Evolutionary conservation across 2,329 filamentous ascomycete species (phyloP).

Genomic region (Metarhizium brunneum): DNA sequence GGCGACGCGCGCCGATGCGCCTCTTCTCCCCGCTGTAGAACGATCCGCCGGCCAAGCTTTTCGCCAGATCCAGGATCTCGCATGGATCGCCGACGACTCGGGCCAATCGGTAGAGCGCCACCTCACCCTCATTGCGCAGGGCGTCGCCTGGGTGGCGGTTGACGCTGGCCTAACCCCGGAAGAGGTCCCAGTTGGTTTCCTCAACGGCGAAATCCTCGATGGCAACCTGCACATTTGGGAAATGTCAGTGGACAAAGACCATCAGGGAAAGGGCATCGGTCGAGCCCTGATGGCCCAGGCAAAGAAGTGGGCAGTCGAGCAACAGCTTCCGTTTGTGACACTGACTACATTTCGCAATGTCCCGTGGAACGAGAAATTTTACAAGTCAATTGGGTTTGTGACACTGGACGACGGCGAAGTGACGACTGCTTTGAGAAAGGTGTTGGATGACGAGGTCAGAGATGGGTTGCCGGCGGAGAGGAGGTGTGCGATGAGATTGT

Average conservation of each 20-base stretch:
- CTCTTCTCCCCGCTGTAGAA: constrained; percentile 5
- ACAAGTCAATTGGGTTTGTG: constrained; percentile 2
- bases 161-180: not conserved
- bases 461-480: not conserved
- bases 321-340: constrained; percentile 4
- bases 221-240: constrained; percentile 9
- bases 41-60: constrained; percentile 8
- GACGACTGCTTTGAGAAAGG: not conserved
- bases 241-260: constrained; percentile 6
- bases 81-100: constrained; percentile 8
- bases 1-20: constrained; percentile 2
- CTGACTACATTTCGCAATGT: constrained; percentile 6
- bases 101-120: constrained; percentile 6
- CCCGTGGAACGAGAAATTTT: constrained; percentile 9
- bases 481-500: too few relatives aligned
- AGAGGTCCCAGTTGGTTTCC: constrained; percentile 5
- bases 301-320: not conserved
- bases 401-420: not conserved
- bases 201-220: constrained; percentile 7
- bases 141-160: constrained; percentile 7
- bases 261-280: constrained; percentile 7
- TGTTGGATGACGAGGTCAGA: not conserved
- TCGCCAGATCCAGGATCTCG: constrained; percentile 5
- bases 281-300: constrained; percentile 3
- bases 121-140: constrained; percentile 3